Evolutionary conservation across 805 yeast species (phyloP).

Genomic region (Lachancea sp.): DNA sequence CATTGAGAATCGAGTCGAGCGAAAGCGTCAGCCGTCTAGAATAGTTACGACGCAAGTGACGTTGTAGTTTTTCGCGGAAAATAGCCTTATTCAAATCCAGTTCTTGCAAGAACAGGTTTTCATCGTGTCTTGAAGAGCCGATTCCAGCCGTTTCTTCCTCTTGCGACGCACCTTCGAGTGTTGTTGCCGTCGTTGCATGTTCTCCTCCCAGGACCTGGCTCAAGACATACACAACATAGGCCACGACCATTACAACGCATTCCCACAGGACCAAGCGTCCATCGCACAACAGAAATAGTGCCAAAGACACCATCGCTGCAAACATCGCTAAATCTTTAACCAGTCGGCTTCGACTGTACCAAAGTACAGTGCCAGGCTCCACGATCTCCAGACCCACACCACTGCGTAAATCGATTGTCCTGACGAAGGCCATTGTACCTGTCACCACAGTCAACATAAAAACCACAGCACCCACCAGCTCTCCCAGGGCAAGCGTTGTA

Average conservation of each 20-base stretch:
- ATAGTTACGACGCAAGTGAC: constrained; percentile 21
- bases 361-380: background rate
- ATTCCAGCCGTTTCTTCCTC: background rate
- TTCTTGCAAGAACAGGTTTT: background rate
- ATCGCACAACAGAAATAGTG: constrained; percentile 48
- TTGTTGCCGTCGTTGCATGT: constrained; percentile 23
- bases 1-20: constrained; percentile 23
- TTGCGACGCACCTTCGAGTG: constrained; percentile 10
- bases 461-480: constrained; percentile 83
- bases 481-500: constrained; percentile 78
- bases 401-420: constrained; percentile 50
- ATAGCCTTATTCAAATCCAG: constrained; percentile 13
- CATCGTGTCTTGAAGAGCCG: background rate
- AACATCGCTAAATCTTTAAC: constrained; percentile 58
- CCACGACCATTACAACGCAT: constrained; percentile 48
- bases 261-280: constrained; percentile 50
- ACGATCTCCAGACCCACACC: background rate
- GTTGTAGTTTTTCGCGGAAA: constrained; percentile 18
- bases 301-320: constrained; percentile 40
- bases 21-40: constrained; percentile 25
- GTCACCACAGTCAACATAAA: constrained; percentile 74
- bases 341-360: constrained; percentile 40
- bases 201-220: constrained; percentile 30
- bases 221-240: constrained; percentile 55
- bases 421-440: constrained; percentile 67